Evolutionary conservation across 345 rosid species (phyloP).

Genomic region (Carallia brachiata): DNA sequence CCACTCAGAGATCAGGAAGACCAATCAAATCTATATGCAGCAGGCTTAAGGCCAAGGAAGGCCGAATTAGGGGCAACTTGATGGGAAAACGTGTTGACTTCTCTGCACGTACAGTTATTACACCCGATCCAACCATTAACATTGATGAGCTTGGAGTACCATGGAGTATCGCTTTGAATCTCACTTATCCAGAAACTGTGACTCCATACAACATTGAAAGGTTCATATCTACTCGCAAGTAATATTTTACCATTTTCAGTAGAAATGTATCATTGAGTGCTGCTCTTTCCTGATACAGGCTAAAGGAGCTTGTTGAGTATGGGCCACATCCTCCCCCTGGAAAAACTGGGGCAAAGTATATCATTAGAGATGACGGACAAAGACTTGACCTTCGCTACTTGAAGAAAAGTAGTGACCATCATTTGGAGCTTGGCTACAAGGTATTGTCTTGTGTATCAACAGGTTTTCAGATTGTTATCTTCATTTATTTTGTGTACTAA

Average conservation of each 20-base stretch:
- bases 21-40: constrained; percentile 96
- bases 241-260: background rate
- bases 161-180: constrained; percentile 95
- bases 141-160: constrained; percentile 96
- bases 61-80: constrained; percentile 91
- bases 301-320: constrained; percentile 92
- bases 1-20: constrained; percentile 96
- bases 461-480: background rate
- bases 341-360: constrained; percentile 94
- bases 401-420: constrained; percentile 98
- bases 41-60: constrained; percentile 97
- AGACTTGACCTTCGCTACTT: constrained; percentile 95
- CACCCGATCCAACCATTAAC: constrained; percentile 96
- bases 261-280: background rate
- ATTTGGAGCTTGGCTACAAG: constrained; percentile 97
- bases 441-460: constrained; percentile 21
- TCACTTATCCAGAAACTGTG: constrained; percentile 93
- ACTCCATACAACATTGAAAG: constrained; percentile 96
- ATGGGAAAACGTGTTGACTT: constrained; percentile 99
- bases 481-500: background rate
- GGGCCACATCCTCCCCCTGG: constrained; percentile 99
- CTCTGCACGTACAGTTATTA: constrained; percentile 96
- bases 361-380: constrained; percentile 97
- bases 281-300: constrained; percentile 39
- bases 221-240: constrained; percentile 30